Evolutionary conservation across 179 eudicot genomes (phyloP).

Genomic region (Beta corolliflora): DNA sequence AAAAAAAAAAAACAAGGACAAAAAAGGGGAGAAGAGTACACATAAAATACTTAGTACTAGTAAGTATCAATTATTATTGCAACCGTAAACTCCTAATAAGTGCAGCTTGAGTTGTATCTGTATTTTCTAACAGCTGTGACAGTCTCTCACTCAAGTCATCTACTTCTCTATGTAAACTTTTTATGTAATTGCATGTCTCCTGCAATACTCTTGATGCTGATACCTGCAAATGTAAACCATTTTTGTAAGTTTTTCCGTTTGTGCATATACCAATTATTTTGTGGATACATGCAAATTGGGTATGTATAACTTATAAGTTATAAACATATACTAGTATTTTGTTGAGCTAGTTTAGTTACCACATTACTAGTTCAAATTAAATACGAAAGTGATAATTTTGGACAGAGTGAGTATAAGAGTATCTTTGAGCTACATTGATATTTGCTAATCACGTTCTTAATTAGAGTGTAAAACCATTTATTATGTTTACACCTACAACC

Average conservation of each 20-base stretch:
- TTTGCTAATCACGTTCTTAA: background rate
- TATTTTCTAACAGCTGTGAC: slow-evolving; percentile 44
- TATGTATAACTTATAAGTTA: no score
- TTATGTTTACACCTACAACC: background rate
- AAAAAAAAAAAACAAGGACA: background rate
- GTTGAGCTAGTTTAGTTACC: no score
- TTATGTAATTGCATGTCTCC: slow-evolving; percentile 63
- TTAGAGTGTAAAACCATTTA: background rate
- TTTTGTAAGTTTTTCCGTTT: background rate
- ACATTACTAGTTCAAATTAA: no score
- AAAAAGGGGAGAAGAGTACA: background rate
- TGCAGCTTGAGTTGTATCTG: slow-evolving; percentile 55
- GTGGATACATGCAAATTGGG: background rate
- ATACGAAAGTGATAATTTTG: no score
- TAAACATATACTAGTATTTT: no score
- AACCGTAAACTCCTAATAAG: slow-evolving; percentile 50
- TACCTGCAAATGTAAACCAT: slow-evolving; percentile 31
- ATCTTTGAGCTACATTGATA: no score
- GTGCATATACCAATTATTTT: background rate
- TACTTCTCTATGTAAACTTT: slow-evolving; percentile 58
- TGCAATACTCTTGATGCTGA: slow-evolving; percentile 53
- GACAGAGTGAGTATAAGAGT: no score
- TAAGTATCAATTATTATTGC: slow-evolving; percentile 29
- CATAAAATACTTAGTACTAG: background rate
- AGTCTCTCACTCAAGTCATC: slow-evolving; percentile 57